phyloP scores from a whole-genome alignment of 371 early-diverging fungal genomes.

The Batkoa obscura region DNA sequence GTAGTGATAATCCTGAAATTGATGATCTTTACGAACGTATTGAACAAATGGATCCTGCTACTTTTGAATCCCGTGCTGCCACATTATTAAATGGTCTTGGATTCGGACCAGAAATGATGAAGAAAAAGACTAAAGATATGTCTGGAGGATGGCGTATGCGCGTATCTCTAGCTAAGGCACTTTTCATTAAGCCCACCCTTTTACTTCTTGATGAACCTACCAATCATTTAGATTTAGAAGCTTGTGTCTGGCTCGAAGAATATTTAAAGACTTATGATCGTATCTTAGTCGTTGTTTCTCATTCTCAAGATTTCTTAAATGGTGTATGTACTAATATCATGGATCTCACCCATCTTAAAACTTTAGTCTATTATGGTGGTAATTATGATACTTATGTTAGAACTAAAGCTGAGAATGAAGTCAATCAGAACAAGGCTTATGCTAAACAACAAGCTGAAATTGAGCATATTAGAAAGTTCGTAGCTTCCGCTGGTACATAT shows the following conservation, averaged over 20 bases:
- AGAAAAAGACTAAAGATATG: slow-evolving; percentile 78
- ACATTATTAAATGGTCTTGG: slow-evolving; percentile 87
- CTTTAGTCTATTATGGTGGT: slow-evolving; percentile 89
- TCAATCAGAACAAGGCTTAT: slow-evolving; percentile 94
- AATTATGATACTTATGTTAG: slow-evolving; percentile 94
- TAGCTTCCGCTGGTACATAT: slow-evolving; percentile 96
- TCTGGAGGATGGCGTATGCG: slow-evolving; percentile 99
- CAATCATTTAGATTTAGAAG: slow-evolving; percentile 94
- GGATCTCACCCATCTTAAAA: slow-evolving; percentile 67
- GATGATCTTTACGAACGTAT: slow-evolving; percentile 93
- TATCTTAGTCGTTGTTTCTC: slow-evolving; percentile 89
- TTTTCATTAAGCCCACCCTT: slow-evolving; percentile 90
- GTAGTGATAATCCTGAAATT: slow-evolving; percentile 70
- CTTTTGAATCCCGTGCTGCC: slow-evolving; percentile 87
- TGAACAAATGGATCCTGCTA: slow-evolving; percentile 73
- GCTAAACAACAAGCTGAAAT: slow-evolving; percentile 96
- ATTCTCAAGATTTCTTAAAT: slow-evolving; percentile 98
- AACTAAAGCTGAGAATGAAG: slow-evolving; percentile 83
- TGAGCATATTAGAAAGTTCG: slow-evolving; percentile 96
- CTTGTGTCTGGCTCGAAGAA: slow-evolving; percentile 96
- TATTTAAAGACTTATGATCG: slow-evolving; percentile 86
- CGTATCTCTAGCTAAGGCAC: slow-evolving; percentile 89
- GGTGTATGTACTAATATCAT: slow-evolving; percentile 93
- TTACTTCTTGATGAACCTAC: slow-evolving; percentile 95
- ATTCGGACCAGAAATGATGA: slow-evolving; percentile 69